Evolutionary conservation across 768 basidiomycete species (phyloP), one percentile per base, ranked within the genome.

Genomic region (Cystobasidiopsis lactophilus): DNA sequence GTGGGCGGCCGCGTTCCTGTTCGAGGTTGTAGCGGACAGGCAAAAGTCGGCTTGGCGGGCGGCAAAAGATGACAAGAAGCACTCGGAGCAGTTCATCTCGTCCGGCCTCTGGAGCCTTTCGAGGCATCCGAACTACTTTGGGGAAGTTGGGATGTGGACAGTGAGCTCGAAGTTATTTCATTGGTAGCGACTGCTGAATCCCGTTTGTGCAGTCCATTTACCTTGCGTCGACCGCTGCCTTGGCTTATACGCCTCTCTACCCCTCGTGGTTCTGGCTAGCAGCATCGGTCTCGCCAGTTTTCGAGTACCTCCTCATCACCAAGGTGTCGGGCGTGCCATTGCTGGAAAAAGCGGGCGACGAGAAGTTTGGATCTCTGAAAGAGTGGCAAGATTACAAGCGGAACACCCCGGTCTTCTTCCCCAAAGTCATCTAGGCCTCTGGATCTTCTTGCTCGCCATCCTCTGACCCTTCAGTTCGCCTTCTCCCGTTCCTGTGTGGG

Each of bases 111-210:
- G 80, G 80, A 67, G 71, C 21, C 63, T 74, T 41, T 77, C 74
- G 58, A 67, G 81, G 24, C 82, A 82, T 59, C 81, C 81, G 21
- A 83, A 82, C 80, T 81, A 82, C 61, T 72, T 79, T 33, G 78
- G 75, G 18, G 80, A 83, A 67, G 71, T 80, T 2, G 75, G 77
- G 7, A 69, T 82, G 39, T 80, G 79, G 77, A 70, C 71, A n/a
- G n/a, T n/a, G n/a, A n/a, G n/a, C n/a, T n/a, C n/a, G n/a, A n/a
- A n/a, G n/a, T n/a, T n/a, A n/a, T n/a, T n/a, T n/a, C n/a, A n/a
- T n/a, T n/a, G n/a, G n/a, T n/a, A n/a, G n/a, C n/a, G n/a, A n/a
- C n/a, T n/a, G n/a, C n/a, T n/a, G n/a, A n/a, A n/a, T n/a, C n/a
- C n/a, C n/a, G n/a, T n/a, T n/a, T n/a, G n/a, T n/a, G n/a, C n/a